A percentile compares a stretch with the other conserved stretches of the same genome.
phyloP scores from a whole-genome alignment of 2,329 filamentous ascomycete genomes.

The Fusarium sp. region DNA sequence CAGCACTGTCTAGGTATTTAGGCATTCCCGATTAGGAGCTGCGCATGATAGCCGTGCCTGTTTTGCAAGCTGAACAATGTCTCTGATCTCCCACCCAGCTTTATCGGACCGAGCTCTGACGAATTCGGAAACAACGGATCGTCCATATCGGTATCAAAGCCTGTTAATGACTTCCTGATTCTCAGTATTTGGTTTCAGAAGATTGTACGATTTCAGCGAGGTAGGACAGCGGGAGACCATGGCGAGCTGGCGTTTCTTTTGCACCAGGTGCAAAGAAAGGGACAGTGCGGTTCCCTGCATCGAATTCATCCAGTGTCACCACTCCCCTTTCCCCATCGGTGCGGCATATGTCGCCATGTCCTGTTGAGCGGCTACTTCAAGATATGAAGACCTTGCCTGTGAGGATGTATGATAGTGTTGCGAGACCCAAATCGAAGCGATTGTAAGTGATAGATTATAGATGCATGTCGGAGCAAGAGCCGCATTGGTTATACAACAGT shows the following conservation, averaged over 20 bases:
- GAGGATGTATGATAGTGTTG: background rate
- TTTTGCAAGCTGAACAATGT: conserved; percentile 23
- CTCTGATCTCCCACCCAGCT: conserved; percentile 32
- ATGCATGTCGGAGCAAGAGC: background rate
- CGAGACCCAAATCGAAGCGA: background rate
- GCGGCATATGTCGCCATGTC: conserved; percentile 34
- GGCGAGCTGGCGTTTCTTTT: conserved; percentile 44
- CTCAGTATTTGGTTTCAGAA: conserved; percentile 46
- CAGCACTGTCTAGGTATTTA: conserved; percentile 26
- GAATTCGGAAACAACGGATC: conserved; percentile 32
- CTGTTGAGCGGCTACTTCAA: conserved; percentile 23
- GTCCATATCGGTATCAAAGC: conserved; percentile 16
- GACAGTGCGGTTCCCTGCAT: conserved; percentile 46
- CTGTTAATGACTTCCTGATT: conserved; percentile 17
- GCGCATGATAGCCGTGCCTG: conserved; percentile 24
- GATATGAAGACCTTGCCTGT: background rate
- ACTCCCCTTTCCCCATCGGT: conserved; percentile 30
- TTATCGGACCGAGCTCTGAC: conserved; percentile 43
- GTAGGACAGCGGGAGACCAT: conserved; percentile 45
- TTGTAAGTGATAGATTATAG: background rate
- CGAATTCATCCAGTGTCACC: conserved; percentile 43
- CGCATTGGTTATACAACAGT: background rate
- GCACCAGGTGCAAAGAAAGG: conserved; percentile 35
- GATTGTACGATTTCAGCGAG: conserved; percentile 44
- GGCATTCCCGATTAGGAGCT: conserved; percentile 2